Conservation (phyloP, 2,329 filamentous ascomycete species). For the Sclerotinia nivalis region DNA sequence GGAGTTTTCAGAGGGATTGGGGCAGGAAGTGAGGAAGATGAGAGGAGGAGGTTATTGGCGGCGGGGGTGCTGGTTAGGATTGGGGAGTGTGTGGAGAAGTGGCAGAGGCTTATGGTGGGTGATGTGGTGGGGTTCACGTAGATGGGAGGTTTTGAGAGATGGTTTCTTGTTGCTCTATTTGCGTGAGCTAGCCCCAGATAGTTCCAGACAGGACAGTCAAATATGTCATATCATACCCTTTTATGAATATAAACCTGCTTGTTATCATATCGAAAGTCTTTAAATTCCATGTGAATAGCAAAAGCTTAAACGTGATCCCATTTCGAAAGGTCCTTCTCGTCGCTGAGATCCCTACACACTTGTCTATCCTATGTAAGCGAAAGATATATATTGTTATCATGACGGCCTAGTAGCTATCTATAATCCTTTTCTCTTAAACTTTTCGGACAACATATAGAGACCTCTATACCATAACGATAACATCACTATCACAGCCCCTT, state of each 20-base stretch:
- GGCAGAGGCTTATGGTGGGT: slow-evolving; percentile 75
- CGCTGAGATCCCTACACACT: too few relatives aligned
- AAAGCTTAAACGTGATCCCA: too few relatives aligned
- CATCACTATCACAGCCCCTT: background rate
- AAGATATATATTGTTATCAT: background rate
- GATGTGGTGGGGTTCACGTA: slow-evolving; percentile 47
- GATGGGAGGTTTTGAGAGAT: background rate
- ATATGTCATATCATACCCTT: background rate
- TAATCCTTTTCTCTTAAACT: background rate
- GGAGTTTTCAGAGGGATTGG: slow-evolving; percentile 64
- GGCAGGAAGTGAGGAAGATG: slow-evolving; percentile 63
- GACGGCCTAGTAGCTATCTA: too few relatives aligned
- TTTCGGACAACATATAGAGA: background rate
- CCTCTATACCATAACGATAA: background rate
- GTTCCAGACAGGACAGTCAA: background rate
- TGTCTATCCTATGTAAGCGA: too few relatives aligned
- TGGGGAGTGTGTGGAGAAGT: slow-evolving; percentile 79
- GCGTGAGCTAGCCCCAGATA: background rate
- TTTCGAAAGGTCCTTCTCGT: too few relatives aligned
- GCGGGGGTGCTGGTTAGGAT: slow-evolving; percentile 76
- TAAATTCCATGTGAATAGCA: too few relatives aligned
- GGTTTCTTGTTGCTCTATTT: background rate
- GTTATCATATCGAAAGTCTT: too few relatives aligned
- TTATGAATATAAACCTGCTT: background rate
- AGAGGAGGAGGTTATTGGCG: slow-evolving; percentile 74